phyloP scores from a whole-genome alignment of 495 filamentous ascomycete genomes.

The Lindgomyces ingoldianus region DNA sequence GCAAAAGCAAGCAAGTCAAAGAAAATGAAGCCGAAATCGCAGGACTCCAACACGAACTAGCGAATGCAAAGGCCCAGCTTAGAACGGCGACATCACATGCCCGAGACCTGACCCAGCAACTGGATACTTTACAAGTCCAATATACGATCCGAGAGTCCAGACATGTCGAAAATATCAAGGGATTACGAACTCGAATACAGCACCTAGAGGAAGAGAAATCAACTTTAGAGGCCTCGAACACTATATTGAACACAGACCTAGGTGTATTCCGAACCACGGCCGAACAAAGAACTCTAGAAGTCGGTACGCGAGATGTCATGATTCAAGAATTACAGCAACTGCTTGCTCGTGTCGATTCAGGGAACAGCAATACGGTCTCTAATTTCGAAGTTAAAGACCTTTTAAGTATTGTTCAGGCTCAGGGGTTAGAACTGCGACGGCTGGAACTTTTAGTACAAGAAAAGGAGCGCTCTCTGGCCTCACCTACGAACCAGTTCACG shows the following conservation, averaged over 20 bases:
- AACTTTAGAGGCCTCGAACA: not conserved
- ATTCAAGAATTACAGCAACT: not conserved
- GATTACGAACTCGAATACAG: not conserved
- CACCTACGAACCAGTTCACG: too few species aligned
- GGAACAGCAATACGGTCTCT: not conserved
- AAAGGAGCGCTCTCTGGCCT: too few species aligned
- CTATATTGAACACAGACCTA: not conserved
- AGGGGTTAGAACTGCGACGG: not conserved
- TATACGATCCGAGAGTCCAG: not conserved
- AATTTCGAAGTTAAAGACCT: not conserved
- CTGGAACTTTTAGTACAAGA: not conserved
- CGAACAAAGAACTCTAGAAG: not conserved
- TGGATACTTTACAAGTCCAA: not conserved
- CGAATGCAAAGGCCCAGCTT: not conserved
- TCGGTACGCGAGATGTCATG: not conserved
- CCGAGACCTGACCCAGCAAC: not conserved
- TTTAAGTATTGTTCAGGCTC: not conserved
- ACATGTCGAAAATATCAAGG: not conserved
- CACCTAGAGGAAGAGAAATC: not conserved
- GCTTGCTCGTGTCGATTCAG: not conserved
- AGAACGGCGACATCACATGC: not conserved
- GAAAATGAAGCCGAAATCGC: slow-evolving; percentile 1
- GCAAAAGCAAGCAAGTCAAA: slow-evolving; percentile 1
- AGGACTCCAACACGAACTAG: not conserved
- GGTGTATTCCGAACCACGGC: not conserved